Conservation (phyloP, 2,329 filamentous ascomycete genomes). For the Fusarium coffeatum region DNA sequence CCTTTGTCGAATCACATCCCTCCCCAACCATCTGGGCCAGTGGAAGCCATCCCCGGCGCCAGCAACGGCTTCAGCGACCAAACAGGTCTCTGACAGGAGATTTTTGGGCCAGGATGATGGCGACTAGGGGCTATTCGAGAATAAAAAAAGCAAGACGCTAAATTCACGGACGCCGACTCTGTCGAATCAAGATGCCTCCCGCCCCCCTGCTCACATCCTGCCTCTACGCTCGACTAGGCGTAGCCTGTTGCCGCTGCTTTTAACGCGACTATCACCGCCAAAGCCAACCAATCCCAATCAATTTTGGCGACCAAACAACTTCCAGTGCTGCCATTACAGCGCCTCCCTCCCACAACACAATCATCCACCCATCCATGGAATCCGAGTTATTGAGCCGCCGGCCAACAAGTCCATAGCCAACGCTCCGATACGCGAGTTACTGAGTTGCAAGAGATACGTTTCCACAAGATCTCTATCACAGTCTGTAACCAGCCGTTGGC, state of each 20-base stretch:
- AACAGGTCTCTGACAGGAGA: conserved; percentile 40
- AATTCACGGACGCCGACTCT: conserved; percentile 22
- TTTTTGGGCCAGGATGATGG: conserved; percentile 35
- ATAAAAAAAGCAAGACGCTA: conserved; percentile 44
- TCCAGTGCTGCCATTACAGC: conserved; percentile 40
- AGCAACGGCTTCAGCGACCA: conserved; percentile 41
- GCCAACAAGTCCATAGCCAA: conserved; percentile 28
- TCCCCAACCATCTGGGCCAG: conserved; percentile 47
- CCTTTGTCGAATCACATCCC: conserved; percentile 46
- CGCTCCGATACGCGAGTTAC: conserved; percentile 4
- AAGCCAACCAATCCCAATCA: conserved; percentile 41
- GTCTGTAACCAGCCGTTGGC: conserved; percentile 30
- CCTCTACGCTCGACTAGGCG: conserved; percentile 34
- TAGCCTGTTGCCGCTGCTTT: conserved; percentile 45
- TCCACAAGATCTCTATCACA: conserved; percentile 27
- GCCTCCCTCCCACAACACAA: conserved; percentile 34
- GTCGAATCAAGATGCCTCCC: conserved; percentile 37
- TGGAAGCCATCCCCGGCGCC: conserved; percentile 44
- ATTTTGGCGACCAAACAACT: conserved; percentile 32
- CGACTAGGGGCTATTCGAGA: conserved; percentile 43
- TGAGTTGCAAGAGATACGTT: conserved; percentile 14
- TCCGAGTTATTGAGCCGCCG: conserved; percentile 31
- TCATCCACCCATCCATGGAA: conserved; percentile 22
- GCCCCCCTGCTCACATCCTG: conserved; percentile 19
- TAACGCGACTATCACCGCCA: conserved; percentile 40